phyloP scores from a whole-genome alignment of 768 basidiomycete genomes.

The Butyriboletus loyo region DNA sequence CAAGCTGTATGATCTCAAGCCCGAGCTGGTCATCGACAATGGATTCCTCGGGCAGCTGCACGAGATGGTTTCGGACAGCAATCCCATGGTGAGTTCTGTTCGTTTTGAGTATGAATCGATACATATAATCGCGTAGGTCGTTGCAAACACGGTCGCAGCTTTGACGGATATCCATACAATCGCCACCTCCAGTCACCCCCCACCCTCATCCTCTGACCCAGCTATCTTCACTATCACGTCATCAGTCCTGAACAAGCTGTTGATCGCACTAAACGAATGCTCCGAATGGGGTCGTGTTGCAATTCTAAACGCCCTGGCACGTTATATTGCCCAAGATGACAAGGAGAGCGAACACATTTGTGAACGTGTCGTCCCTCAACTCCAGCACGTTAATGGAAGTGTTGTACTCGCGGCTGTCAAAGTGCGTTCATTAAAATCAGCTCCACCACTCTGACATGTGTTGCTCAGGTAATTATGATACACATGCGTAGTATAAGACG shows the following conservation, averaged over 20 bases:
- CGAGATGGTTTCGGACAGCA: conserved; percentile 93
- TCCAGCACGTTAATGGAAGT: conserved; percentile 94
- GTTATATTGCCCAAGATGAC: conserved; percentile 81
- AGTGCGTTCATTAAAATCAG: conserved; percentile 40
- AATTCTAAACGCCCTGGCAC: conserved; percentile 79
- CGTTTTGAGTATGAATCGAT: neutral
- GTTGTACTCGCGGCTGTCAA: conserved; percentile 97
- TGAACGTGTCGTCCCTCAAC: conserved; percentile 96
- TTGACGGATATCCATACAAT: conserved; percentile 87
- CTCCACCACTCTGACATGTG: neutral
- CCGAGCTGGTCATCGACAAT: conserved; percentile 91
- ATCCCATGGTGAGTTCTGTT: conserved; percentile 80
- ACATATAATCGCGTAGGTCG: conserved; percentile 59
- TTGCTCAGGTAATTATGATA: conserved; percentile 86
- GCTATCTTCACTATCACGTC: conserved; percentile 83
- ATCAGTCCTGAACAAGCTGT: conserved; percentile 77
- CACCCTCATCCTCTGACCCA: conserved; percentile 53
- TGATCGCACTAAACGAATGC: conserved; percentile 96
- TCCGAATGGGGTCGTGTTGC: conserved; percentile 99
- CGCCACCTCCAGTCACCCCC: conserved; percentile 50
- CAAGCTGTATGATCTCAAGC: conserved; percentile 96
- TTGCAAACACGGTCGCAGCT: conserved; percentile 93
- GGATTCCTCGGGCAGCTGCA: conserved; percentile 86
- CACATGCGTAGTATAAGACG: conserved; percentile 82
- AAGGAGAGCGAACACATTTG: conserved; percentile 99